phyloP scores from a whole-genome alignment of 768 basidiomycete species.

The Hypholoma fasciculare region DNA sequence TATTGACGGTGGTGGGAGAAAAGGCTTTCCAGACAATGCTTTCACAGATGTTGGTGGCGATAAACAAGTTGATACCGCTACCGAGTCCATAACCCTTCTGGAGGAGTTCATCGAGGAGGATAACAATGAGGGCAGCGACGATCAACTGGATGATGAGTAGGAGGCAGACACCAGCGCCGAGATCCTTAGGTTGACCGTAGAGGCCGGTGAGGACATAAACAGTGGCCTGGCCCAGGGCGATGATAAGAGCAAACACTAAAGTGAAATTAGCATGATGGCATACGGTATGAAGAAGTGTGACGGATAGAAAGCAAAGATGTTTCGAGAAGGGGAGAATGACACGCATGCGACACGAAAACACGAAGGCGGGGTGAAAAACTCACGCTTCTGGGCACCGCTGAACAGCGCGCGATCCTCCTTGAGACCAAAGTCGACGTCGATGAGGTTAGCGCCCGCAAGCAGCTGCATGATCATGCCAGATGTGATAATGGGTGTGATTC shows the following conservation, averaged over 20 bases:
- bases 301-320: too few species aligned
- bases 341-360: background rate
- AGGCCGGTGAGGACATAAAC: conserved; percentile 97
- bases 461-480: conserved; percentile 99
- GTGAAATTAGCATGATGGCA: background rate
- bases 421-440: conserved; percentile 95
- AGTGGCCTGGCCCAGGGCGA: conserved; percentile 93
- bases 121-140: conserved; percentile 92
- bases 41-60: conserved; percentile 99
- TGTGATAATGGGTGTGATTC: conserved; percentile 96
- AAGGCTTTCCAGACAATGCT: conserved; percentile 99
- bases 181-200: conserved; percentile 89
- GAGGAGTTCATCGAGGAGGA: conserved; percentile 97
- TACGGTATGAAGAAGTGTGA: background rate
- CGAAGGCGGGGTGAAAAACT: conserved; percentile 28
- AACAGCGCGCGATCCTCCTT: conserved; percentile 98
- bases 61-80: conserved; percentile 97
- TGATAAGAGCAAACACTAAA: conserved; percentile 94
- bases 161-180: conserved; percentile 96
- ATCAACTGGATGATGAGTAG: conserved; percentile 96
- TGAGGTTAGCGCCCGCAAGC: conserved; percentile 95
- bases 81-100: conserved; percentile 99
- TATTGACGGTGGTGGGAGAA: conserved; percentile 97
- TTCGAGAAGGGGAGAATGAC: too few species aligned
- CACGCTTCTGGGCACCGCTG: conserved; percentile 95